These are phyloP conservation scores for Xylaria acuta DNA, from an alignment of 495 filamentous ascomycete genomes.

Conservation along the genomic window DNA sequence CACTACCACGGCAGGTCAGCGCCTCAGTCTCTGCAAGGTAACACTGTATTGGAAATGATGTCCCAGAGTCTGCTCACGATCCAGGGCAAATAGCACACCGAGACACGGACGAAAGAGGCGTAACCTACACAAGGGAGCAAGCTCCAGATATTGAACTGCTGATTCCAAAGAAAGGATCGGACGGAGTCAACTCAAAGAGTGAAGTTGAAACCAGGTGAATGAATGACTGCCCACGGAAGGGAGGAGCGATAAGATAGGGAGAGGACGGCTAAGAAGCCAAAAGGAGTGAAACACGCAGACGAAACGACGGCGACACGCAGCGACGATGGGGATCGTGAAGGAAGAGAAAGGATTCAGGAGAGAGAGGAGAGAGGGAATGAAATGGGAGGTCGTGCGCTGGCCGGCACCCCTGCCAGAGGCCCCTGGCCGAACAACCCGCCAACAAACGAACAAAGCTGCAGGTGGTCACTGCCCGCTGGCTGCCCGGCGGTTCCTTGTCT, in stretches of 20 bases:
- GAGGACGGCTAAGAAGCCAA: constrained; percentile 29
- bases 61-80: not conserved
- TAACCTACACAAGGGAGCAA: constrained; percentile 45
- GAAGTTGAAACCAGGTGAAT: constrained; percentile 72
- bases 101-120: constrained; percentile 18
- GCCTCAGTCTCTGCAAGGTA: not conserved
- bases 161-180: constrained; percentile 52
- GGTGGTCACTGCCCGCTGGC: not conserved
- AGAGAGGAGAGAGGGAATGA: constrained; percentile 33
- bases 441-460: constrained; percentile 10
- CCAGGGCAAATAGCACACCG: not conserved
- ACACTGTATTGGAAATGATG: not conserved
- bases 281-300: constrained; percentile 43
- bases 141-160: constrained; percentile 33
- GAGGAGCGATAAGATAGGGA: constrained; percentile 27
- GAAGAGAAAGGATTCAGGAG: constrained; percentile 30
- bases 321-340: constrained; percentile 57
- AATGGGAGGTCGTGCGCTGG: constrained; percentile 30
- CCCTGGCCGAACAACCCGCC: not conserved
- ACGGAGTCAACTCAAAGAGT: constrained; percentile 73
- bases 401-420: constrained; percentile 8
- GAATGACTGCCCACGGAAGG: constrained; percentile 40
- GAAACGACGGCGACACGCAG: constrained; percentile 44
- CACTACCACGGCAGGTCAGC: constrained; percentile 15
- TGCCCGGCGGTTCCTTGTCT: constrained; percentile 12